Base-by-base conservation (phyloP, 1,284 basidiomycete species). In the Coniferiporia weirii region DNA sequence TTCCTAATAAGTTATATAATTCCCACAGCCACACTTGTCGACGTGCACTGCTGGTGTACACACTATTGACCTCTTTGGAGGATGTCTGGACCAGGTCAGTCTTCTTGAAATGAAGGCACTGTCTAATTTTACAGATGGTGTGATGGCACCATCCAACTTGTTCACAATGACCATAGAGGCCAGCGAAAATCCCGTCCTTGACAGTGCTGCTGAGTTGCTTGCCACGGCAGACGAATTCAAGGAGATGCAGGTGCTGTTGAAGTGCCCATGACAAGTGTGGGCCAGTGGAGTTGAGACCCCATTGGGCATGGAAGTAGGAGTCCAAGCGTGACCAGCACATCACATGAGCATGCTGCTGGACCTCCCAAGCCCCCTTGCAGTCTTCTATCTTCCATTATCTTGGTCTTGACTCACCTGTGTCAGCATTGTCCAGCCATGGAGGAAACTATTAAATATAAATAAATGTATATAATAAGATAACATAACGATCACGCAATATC, bases 111-210 rank as follows among this genome's bases (percentile, higher is more conserved):
- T n/a, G n/a, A n/a, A n/a, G n/a, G n/a, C n/a, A n/a, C n/a, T n/a
- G n/a, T n/a, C n/a, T n/a, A n/a, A n/a, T n/a, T n/a, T n/a, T n/a
- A n/a, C n/a, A n/a, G n/a, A n/a, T n/a, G n/a, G n/a, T n/a, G n/a
- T n/a, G n/a, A n/a, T n/a, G n/a, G n/a, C n/a, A n/a, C n/a, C n/a
- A n/a, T n/a, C n/a, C n/a, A n/a, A n/a, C n/a, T n/a, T n/a, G n/a
- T n/a, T n/a, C n/a, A n/a, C n/a, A n/a, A n/a, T n/a, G n/a, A n/a
- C 83, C 22, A 77, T 90, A 52, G 87, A 90, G 54, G 81, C 84
- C 58, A 76, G 80, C 19, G 88, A 91, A 0, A 89, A 89, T 3
- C 84, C 85, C 8, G 89, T 91, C 1, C 78, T 91, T 27, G 87
- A 90, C 64, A 82, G 79, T 56, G 89, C 89, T 0, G 87, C 87